Base-by-base conservation (phyloP, 441 rosid genomes). In the Adansonia gregorii region DNA sequence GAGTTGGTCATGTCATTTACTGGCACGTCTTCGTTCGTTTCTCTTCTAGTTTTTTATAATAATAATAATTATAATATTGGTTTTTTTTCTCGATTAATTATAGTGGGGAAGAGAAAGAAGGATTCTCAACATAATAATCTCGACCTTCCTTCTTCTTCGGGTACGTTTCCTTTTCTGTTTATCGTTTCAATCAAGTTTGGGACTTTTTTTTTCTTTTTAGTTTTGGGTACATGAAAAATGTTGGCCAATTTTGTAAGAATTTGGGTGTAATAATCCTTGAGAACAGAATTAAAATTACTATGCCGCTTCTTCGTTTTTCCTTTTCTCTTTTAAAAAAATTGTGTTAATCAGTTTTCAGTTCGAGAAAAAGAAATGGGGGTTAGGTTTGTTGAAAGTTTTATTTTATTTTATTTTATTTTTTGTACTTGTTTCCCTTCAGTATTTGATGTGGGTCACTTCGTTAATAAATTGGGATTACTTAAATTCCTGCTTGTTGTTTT, bases 31-130 rank as follows among this genome's bases (percentile, higher is more conserved):
- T 27, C 35, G 35, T 27, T 27, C 35, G 2, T 27, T 27, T 27
- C 35, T 46, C 20, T 27, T 54, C 48, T 75, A 15, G 58, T 51
- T 79, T 74, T 63, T 45, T 60, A 35, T 72, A 45, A 24, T 71
- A 27, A 27, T 27, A 27, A 27, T 27, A 27, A 27, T 27, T 27
- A 27, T 3, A 27, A 27, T 27, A 27, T 27, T 27, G 31, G 1
- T 27, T 27, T 27, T 27, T 3, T 24, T 48, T 49, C 41, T 51
- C 20, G 27, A 27, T 51, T 70, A 3, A 31, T 19, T 46, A 63
- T 76, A 46, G 82, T 87, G 87, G 86, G 89, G 43, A 88, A 83
- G 78, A 81, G 84, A 78, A 81, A 81, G 86, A 75, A 84, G 78
- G 77, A 64, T 68, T 45, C 69, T 24, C 66, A 65, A 55, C 39